Conservation (phyloP, 2,329 filamentous ascomycete genomes). For the Leptographium wingfieldii region DNA sequence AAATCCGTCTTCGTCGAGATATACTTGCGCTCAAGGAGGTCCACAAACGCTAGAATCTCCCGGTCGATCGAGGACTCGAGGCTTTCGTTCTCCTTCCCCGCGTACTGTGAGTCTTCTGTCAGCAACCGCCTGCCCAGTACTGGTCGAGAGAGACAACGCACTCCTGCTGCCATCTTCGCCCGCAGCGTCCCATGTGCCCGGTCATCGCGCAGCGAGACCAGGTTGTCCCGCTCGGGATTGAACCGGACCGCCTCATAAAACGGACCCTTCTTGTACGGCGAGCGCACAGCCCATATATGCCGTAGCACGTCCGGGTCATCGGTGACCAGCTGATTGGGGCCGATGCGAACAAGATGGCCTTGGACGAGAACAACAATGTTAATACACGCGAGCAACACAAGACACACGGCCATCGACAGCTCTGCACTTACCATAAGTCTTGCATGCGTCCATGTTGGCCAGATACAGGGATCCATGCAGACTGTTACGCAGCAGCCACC, state of each 20-base stretch:
- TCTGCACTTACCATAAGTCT: constrained; percentile 14
- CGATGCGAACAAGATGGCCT: constrained; percentile 16
- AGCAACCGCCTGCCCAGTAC: neutral
- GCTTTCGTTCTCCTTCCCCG: constrained; percentile 17
- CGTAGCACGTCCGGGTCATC: constrained; percentile 17
- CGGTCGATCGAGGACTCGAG: constrained; percentile 16
- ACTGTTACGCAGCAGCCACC: constrained; percentile 19
- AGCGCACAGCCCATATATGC: constrained; percentile 22
- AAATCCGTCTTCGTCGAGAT: constrained; percentile 17
- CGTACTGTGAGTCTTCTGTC: constrained; percentile 11
- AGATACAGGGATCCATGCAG: constrained; percentile 16
- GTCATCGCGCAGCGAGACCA: constrained; percentile 23
- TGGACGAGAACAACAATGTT: too few relatives aligned
- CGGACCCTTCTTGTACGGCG: constrained; percentile 23
- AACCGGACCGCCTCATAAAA: constrained; percentile 26
- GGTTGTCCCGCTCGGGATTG: constrained; percentile 22
- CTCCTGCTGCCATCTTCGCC: constrained; percentile 30
- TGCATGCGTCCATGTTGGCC: constrained; percentile 15
- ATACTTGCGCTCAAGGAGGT: constrained; percentile 31
- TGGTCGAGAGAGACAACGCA: constrained; percentile 15
- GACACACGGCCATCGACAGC: neutral
- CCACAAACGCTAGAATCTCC: constrained; percentile 15
- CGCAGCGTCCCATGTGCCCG: constrained; percentile 24
- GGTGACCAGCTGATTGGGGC: constrained; percentile 17
- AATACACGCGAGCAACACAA: neutral